These are phyloP conservation scores for Triticum turgidum DNA, from an alignment of 176 grass and related monocot genomes.

Conservation along the genomic window DNA sequence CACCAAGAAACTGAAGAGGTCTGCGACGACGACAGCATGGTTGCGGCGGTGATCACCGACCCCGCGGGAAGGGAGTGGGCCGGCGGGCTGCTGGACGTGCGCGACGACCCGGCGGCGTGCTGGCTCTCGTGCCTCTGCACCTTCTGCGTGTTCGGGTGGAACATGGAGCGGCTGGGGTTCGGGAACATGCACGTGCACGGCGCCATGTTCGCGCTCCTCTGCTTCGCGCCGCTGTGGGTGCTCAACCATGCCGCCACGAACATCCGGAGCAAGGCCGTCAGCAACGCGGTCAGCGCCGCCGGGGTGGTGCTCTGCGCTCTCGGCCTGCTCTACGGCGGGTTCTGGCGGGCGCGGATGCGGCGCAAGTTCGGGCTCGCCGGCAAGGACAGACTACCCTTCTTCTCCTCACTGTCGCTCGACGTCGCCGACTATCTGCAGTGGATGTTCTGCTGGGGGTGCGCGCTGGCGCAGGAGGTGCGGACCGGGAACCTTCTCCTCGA, in stretches of 20 bases:
- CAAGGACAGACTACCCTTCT: neutral
- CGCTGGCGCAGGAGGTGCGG: slow-evolving; percentile 69
- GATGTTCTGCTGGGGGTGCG: slow-evolving; percentile 62
- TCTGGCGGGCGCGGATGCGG: slow-evolving; percentile 62
- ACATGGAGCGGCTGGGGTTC: slow-evolving; percentile 71
- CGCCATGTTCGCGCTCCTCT: slow-evolving; percentile 60
- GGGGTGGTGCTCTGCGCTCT: slow-evolving; percentile 52
- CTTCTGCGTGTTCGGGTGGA: slow-evolving; percentile 87
- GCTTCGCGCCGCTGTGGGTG: slow-evolving; percentile 67
- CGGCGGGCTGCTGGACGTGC: slow-evolving; percentile 54
- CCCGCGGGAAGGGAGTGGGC: slow-evolving; percentile 33
- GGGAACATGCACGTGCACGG: slow-evolving; percentile 72
- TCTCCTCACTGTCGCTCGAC: neutral
- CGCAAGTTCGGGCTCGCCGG: slow-evolving; percentile 44
- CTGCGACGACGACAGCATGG: neutral
- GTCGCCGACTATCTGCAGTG: slow-evolving; percentile 28
- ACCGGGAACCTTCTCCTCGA: slow-evolving; percentile 53
- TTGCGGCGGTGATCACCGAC: neutral
- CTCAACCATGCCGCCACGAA: slow-evolving; percentile 63
- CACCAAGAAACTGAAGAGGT: slow-evolving; percentile 26
- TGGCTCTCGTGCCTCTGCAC: slow-evolving; percentile 63
- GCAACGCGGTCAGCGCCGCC: slow-evolving; percentile 28
- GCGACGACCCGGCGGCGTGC: slow-evolving; percentile 46
- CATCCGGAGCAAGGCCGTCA: slow-evolving; percentile 47
- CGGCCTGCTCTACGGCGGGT: slow-evolving; percentile 73